These are phyloP conservation scores for Hymenochaete sp. DNA, from an alignment of 1,284 basidiomycete genomes.

Conservation along the genomic window DNA sequence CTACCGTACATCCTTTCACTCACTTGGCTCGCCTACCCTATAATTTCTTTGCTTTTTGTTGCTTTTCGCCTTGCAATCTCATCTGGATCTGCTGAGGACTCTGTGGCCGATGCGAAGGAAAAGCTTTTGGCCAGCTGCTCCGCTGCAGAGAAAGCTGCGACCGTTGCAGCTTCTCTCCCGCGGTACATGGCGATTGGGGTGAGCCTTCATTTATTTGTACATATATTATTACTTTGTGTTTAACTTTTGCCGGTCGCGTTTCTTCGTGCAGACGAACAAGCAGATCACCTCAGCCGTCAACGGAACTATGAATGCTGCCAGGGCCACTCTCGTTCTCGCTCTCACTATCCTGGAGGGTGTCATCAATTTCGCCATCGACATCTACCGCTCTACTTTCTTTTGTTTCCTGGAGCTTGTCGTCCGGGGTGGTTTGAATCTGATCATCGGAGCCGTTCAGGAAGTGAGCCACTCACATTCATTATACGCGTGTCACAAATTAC, in stretches of 20 bases:
- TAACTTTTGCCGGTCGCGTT: too few species aligned
- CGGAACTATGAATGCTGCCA: constrained; percentile 68
- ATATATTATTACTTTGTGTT: too few species aligned
- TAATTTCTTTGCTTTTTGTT: constrained; percentile 82
- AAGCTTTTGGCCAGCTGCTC: constrained; percentile 71
- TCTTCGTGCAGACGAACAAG: too few species aligned
- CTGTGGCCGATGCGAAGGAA: constrained; percentile 60
- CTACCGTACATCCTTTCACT: constrained; percentile 77
- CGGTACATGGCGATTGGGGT: constrained; percentile 77
- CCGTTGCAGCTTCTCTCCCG: constrained; percentile 76
- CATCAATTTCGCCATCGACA: constrained; percentile 86
- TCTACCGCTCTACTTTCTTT: constrained; percentile 84
- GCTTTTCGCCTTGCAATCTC: constrained; percentile 75
- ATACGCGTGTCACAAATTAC: neutral
- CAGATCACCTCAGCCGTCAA: constrained; percentile 73
- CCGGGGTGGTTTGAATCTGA: constrained; percentile 67
- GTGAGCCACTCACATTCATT: constrained; percentile 36
- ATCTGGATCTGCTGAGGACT: constrained; percentile 56
- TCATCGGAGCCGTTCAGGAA: constrained; percentile 76
- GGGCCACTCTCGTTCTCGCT: constrained; percentile 61
- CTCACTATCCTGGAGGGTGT: constrained; percentile 79
- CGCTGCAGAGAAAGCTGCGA: constrained; percentile 78
- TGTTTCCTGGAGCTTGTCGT: constrained; percentile 91
- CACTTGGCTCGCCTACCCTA: constrained; percentile 76
- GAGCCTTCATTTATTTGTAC: too few species aligned